phyloP scores from a whole-genome alignment of 768 basidiomycete species.

The Agaricus blazei region DNA sequence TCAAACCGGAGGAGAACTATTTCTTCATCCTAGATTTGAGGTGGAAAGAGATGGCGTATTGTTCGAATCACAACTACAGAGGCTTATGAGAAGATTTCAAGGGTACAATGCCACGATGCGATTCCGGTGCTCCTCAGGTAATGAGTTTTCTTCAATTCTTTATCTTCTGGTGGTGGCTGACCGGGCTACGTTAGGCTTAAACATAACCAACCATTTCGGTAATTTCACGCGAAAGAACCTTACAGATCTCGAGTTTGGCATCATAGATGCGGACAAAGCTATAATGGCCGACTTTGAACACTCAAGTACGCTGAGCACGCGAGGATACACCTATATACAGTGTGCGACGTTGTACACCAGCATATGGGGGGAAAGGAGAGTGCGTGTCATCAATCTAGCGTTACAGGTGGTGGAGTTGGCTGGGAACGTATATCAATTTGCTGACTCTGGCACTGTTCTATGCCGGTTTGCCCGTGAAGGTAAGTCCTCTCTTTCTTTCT shows the following conservation, averaged over 20 bases:
- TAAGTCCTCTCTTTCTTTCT: slow-evolving; percentile 20
- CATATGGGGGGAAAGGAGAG: slow-evolving; percentile 68
- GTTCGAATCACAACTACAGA: slow-evolving; percentile 70
- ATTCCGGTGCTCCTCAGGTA: slow-evolving; percentile 83
- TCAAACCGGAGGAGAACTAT: slow-evolving; percentile 84
- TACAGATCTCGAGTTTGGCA: slow-evolving; percentile 75
- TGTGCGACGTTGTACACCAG: slow-evolving; percentile 87
- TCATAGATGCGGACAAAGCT: slow-evolving; percentile 77
- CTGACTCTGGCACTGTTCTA: slow-evolving; percentile 84
- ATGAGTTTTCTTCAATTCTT: slow-evolving; percentile 13
- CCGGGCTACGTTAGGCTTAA: slow-evolving; percentile 42
- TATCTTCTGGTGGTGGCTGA: background rate
- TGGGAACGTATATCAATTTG: slow-evolving; percentile 87
- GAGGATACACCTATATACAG: slow-evolving; percentile 75
- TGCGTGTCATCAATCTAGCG: slow-evolving; percentile 83
- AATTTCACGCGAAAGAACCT: slow-evolving; percentile 64
- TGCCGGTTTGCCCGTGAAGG: slow-evolving; percentile 74
- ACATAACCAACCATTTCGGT: slow-evolving; percentile 61
- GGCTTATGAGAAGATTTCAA: slow-evolving; percentile 63
- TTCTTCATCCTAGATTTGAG: slow-evolving; percentile 89
- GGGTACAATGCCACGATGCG: slow-evolving; percentile 79
- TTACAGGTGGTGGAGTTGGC: slow-evolving; percentile 77
- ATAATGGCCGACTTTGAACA: slow-evolving; percentile 75
- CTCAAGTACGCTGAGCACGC: slow-evolving; percentile 59
- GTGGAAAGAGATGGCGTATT: slow-evolving; percentile 56